Base-by-base conservation (phyloP, 2,329 filamentous ascomycete species). In the Didymella keratinophila region DNA sequence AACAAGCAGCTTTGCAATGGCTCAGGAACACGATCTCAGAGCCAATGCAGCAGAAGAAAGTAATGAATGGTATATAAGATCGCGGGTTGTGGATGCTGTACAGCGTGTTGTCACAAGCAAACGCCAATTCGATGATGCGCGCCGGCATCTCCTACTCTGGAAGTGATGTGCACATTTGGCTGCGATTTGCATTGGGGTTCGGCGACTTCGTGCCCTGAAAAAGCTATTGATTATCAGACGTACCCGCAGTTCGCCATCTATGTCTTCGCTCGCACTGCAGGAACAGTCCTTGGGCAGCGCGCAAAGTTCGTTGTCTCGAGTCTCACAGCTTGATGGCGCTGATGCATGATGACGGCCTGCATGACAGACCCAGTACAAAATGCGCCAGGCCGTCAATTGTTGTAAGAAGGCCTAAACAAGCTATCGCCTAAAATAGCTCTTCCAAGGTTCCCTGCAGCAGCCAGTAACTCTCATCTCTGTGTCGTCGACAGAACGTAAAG, bases 381-480 rank as follows among this genome's bases (percentile, higher is more conserved):
- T 25, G 23, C 41, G 41, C 41, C 23, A n/a, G 46, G 18, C 62
- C 64, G 67, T 60, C 56, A 65, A 65, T 56, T 68, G 60, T 69
- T 68, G 66, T 61, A 61, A 52, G 50, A 28, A 20, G 18, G 18
- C 20, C 18, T 18, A 50, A 67, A 66, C 61, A 66, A 68, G 65
- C 63, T 62, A 55, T 39, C 42, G 36, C 62, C 60, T 52, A 66
- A 62, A 66, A 66, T 66, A 65, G 60, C 51, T 44, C 50, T 56
- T 57, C n/a, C n/a, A n/a, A n/a, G n/a, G n/a, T n/a, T n/a, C 50
- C 58, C 48, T 61, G 39, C 47, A 58, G 41, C 46, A 42, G 50
- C 45, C 18, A 37, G 45, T 34, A 27, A 45, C 30, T 21, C 21
- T 44, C 44, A 39, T 30, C 48, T 34, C 14, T 23, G 44, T n/a